Conservation (phyloP, 1,139 yeast genomes). For the Hyphopichia pseudoburtonii region DNA sequence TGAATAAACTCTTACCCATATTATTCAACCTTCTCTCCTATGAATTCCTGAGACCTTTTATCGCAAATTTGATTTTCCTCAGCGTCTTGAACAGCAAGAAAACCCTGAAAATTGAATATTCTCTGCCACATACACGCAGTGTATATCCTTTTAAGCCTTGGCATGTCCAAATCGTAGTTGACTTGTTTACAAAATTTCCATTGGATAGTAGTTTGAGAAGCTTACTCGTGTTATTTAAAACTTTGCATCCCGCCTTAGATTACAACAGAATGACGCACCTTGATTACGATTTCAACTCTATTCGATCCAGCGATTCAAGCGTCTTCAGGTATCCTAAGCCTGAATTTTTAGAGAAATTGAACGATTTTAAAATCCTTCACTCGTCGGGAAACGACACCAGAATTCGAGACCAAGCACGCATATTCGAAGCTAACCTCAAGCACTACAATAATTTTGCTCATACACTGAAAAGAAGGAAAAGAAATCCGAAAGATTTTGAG, state of each 20-base stretch:
- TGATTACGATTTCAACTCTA: conserved; percentile 9
- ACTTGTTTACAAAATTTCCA: conserved; percentile 34
- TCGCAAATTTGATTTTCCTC: conserved; percentile 30
- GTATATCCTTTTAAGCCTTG: conserved; percentile 24
- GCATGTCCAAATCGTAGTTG: conserved; percentile 37
- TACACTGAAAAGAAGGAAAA: conserved; percentile 8
- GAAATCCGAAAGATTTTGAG: background rate
- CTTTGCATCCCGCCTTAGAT: conserved; percentile 25
- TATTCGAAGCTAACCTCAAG: conserved; percentile 4
- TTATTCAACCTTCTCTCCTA: conserved; percentile 30
- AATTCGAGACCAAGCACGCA: background rate
- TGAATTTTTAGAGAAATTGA: conserved; percentile 12
- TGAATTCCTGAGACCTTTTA: conserved; percentile 33
- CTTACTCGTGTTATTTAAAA: conserved; percentile 23
- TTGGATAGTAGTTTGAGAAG: conserved; percentile 29
- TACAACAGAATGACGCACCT: conserved; percentile 6
- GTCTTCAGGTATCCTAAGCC: conserved; percentile 16
- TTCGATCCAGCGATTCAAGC: conserved; percentile 10
- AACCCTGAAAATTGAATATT: conserved; percentile 5
- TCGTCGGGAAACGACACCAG: background rate
- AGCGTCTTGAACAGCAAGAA: conserved; percentile 16
- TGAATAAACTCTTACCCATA: conserved; percentile 24
- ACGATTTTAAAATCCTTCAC: conserved; percentile 5
- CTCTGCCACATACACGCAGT: conserved; percentile 8
- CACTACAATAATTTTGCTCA: conserved; percentile 16